Percentiles rank a stretch among this genome's conserved stretches.
These are phyloP conservation scores for Trichoderma oligosporum DNA, from an alignment of 2,329 filamentous ascomycete genomes.

Conservation along the genomic window DNA sequence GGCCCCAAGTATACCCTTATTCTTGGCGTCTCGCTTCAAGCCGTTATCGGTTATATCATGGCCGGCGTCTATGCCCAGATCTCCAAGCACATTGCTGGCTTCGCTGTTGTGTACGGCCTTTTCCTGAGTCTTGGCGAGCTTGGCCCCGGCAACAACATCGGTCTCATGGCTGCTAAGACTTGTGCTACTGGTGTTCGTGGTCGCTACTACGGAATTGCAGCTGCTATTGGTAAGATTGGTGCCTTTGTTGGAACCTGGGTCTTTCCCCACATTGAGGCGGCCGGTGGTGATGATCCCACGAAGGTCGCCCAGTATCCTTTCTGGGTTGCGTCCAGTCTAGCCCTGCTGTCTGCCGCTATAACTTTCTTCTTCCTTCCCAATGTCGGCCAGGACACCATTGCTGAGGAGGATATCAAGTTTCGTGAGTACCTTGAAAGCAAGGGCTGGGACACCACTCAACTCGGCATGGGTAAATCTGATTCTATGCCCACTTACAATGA, in stretches of 20 bases:
- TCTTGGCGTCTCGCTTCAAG: constrained; percentile 67
- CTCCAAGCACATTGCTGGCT: constrained; percentile 46
- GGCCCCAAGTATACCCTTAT: constrained; percentile 74
- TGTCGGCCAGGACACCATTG: constrained; percentile 82
- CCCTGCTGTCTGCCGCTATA: constrained; percentile 64
- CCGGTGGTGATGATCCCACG: constrained; percentile 50
- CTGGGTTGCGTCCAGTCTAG: constrained; percentile 75
- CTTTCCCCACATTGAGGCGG: constrained; percentile 67
- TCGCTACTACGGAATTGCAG: constrained; percentile 66
- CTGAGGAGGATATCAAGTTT: constrained; percentile 71
- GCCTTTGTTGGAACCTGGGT: constrained; percentile 85
- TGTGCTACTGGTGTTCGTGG: constrained; percentile 85
- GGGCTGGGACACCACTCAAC: constrained; percentile 67
- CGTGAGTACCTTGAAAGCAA: constrained; percentile 66
- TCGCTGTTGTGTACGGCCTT: constrained; percentile 38
- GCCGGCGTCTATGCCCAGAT: constrained; percentile 71
- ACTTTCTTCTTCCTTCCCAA: constrained; percentile 65
- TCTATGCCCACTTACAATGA: constrained; percentile 5
- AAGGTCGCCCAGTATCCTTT: constrained; percentile 80
- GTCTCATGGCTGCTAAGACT: constrained; percentile 80
- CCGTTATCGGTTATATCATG: constrained; percentile 83
- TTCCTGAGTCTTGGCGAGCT: constrained; percentile 46
- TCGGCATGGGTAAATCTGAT: constrained; percentile 39
- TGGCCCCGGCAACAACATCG: constrained; percentile 89
- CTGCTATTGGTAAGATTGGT: constrained; percentile 70